Conservation (phyloP, 495 filamentous ascomycete species). For the Astrothelium macrocarpum region DNA sequence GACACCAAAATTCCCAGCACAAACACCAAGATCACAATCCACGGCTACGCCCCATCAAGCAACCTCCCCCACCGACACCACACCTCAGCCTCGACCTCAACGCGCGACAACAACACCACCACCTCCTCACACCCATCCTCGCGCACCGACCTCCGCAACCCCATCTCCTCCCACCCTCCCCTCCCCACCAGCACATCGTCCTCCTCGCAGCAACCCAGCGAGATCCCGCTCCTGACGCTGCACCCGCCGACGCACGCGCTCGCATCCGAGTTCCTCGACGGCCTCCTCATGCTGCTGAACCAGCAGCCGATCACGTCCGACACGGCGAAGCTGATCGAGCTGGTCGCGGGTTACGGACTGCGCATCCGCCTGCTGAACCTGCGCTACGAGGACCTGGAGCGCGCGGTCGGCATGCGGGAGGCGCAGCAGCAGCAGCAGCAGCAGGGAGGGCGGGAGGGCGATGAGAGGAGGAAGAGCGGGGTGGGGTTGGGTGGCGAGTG, state of each 20-base stretch:
- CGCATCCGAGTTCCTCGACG: slow-evolving; percentile 95
- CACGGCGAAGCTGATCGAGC: slow-evolving; percentile 74
- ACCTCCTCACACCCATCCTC: slow-evolving; percentile 7
- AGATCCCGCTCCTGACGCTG: slow-evolving; percentile 67
- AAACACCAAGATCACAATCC: slow-evolving; percentile 84
- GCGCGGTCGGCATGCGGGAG: slow-evolving; percentile 35
- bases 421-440: too few relatives aligned
- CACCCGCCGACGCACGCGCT: slow-evolving; percentile 69
- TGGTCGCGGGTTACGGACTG: slow-evolving; percentile 81
- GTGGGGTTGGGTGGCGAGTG: slow-evolving; percentile 9
- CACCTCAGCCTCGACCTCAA: slow-evolving; percentile 20
- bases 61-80: slow-evolving; percentile 22
- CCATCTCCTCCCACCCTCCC: not conserved
- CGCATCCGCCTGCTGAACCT: slow-evolving; percentile 93
- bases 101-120: slow-evolving; percentile 13
- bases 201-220: slow-evolving; percentile 29
- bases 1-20: slow-evolving; percentile 42
- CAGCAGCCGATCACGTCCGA: slow-evolving; percentile 96
- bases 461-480: slow-evolving; percentile 4
- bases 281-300: slow-evolving; percentile 86
- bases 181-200: slow-evolving; percentile 31
- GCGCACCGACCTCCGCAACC: not conserved
- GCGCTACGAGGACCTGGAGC: slow-evolving; percentile 61
- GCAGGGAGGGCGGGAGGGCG: slow-evolving; percentile 17
- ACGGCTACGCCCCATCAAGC: slow-evolving; percentile 49